Conservation (phyloP, 495 filamentous ascomycete genomes). For the Penicillium verhagenii region DNA sequence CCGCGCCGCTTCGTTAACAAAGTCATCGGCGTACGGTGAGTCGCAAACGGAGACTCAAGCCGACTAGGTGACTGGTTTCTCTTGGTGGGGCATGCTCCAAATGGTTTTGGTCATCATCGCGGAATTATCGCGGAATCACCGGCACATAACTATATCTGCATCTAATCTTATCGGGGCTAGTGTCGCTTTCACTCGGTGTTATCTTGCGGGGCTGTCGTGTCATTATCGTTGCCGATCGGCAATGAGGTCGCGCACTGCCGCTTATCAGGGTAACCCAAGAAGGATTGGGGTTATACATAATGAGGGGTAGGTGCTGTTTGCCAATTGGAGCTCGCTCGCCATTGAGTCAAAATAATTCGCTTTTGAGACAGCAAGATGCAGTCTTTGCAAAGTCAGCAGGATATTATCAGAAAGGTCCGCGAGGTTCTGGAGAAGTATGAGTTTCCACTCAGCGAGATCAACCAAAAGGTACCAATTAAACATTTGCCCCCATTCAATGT, state of each 20-base stretch:
- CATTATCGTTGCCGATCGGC: slow-evolving; percentile 11
- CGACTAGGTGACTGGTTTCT: background rate
- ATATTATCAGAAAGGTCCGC: slow-evolving; percentile 26
- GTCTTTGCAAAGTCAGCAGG: slow-evolving; percentile 13
- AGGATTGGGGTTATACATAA: background rate
- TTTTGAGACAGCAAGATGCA: slow-evolving; percentile 12
- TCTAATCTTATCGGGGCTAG: background rate
- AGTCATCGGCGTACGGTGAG: slow-evolving; percentile 10
- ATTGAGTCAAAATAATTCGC: background rate
- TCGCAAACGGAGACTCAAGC: slow-evolving; percentile 1
- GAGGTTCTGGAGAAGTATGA: slow-evolving; percentile 29
- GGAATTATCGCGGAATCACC: slow-evolving; percentile 13
- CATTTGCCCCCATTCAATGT: background rate
- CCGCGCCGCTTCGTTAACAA: slow-evolving; percentile 14
- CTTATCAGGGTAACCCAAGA: background rate
- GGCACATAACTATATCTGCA: background rate
- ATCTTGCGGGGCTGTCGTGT: slow-evolving; percentile 7
- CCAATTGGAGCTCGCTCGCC: background rate
- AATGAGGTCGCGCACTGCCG: slow-evolving; percentile 4
- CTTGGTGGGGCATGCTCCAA: too few relatives aligned
- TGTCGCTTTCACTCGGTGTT: background rate
- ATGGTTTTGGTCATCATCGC: slow-evolving; percentile 8
- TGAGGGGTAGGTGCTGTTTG: background rate
- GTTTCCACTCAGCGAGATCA: slow-evolving; percentile 39
- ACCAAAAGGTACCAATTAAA: slow-evolving; percentile 47